Conservation (phyloP, 148 eudicot genomes). For the Cornus controversa region DNA sequence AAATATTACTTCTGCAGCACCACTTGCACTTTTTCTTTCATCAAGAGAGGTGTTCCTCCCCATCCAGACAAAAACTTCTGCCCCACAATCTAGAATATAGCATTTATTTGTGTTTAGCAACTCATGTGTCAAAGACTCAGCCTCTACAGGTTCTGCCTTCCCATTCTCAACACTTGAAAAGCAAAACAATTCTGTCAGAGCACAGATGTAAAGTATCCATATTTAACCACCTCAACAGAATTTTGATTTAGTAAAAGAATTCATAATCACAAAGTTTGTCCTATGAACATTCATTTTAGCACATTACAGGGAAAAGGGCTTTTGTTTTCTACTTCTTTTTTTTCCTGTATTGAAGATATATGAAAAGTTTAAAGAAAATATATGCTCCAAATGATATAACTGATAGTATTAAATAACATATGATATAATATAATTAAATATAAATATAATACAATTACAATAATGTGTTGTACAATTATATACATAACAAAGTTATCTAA, state of each 20-base stretch:
- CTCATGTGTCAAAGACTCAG: constrained; percentile 64
- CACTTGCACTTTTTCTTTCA: constrained; percentile 72
- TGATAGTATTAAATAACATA: not conserved
- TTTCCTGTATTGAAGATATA: not conserved
- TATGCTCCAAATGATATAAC: not conserved
- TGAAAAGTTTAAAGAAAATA: not conserved
- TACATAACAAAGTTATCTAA: not conserved
- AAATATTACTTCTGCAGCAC: constrained; percentile 69
- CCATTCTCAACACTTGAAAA: constrained; percentile 68
- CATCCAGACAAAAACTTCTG: constrained; percentile 82
- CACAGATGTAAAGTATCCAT: not conserved
- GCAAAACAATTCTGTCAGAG: constrained; percentile 24
- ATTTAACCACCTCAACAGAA: not conserved
- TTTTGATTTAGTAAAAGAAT: not conserved
- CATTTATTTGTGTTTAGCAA: constrained; percentile 69
- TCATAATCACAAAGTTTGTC: not conserved
- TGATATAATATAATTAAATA: no score
- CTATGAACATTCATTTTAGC: not conserved
- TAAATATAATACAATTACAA: no score
- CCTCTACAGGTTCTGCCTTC: constrained; percentile 54
- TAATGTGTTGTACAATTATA: no score
- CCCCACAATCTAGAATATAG: constrained; percentile 80
- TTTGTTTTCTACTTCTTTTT: not conserved
- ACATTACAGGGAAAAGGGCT: not conserved
- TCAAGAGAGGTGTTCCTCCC: constrained; percentile 78